Base-by-base conservation (phyloP, 2,329 filamentous ascomycete species). In the Gnomoniopsis smithogilvyi region DNA sequence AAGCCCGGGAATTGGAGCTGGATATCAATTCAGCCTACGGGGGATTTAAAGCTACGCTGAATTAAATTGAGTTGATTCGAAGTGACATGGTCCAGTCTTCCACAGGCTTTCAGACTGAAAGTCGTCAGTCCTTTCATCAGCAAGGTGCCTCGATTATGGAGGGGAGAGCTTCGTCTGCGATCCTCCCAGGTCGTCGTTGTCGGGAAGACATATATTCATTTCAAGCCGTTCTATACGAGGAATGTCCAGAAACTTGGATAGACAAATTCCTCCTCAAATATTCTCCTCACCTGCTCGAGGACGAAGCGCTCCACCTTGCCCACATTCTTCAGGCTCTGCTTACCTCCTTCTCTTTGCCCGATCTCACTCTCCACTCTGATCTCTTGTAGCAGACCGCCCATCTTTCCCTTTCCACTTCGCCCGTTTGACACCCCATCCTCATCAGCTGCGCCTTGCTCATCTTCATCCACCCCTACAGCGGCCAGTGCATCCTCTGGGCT, bases 241-340 rank as follows among this genome's bases (percentile, higher is more conserved):
- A 98, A 97, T 1, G 94, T 98, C 93, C 94, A 98, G 74, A 96
- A 98, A 74, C 93, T 97, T 48, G 95, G 95, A 76, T 96, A 98
- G 63, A 98, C 93, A 76, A 98, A 95, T 73, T 99, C 95, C 71
- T 98, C 95, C 75, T 99, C 95, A 69, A 99, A 98, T 67, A 99
- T 98, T 69, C 92, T 85, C 70, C 94, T 87, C 63, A 99, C 95
- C 75, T 98, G 94, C 72, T 98, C 94, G 61, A 99, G 80, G 58
- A 99, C 92, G 72, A 99, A 99, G 68, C 92, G 90, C 78, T 99
- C 95, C 59, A 99, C 95, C 80, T 99, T 99, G 60, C 95, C 94
- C 52, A 99, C 94, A 72, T 99, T 99, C 80, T 97, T 98, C 61
- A 99, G 77, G 50, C 94, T 95, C 76, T 97, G 94, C 76, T 95